phyloP scores from a whole-genome alignment of 176 grass and related monocot species.

The Aegilops tauschii region DNA sequence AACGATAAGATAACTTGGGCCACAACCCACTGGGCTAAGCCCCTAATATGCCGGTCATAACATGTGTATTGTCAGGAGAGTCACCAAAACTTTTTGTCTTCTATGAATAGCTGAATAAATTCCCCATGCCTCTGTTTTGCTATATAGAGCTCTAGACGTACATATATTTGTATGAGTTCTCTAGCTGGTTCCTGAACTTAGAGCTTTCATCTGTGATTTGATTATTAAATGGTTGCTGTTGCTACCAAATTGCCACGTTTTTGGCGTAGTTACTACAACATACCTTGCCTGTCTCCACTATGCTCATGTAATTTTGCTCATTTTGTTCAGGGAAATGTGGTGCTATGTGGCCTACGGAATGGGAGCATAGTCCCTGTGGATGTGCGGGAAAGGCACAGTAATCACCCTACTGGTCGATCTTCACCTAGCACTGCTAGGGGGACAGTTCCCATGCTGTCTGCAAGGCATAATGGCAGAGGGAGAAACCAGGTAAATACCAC shows the following conservation, averaged over 20 bases:
- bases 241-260: neutral
- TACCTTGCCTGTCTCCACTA: slow-evolving; percentile 8
- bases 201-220: neutral
- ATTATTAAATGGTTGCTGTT: neutral
- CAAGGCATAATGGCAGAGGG: neutral
- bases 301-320: slow-evolving; percentile 13
- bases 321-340: slow-evolving; percentile 55
- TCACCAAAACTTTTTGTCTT: slow-evolving; percentile 11
- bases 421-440: slow-evolving; percentile 34
- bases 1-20: no score
- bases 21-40: no score
- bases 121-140: neutral
- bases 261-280: neutral
- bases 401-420: slow-evolving; percentile 21
- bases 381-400: slow-evolving; percentile 44
- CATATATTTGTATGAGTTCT: neutral
- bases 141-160: neutral
- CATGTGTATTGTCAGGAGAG: neutral
- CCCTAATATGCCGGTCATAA: no score
- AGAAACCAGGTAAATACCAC: slow-evolving; percentile 44
- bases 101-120: neutral
- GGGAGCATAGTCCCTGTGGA: slow-evolving; percentile 55
- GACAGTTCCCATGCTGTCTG: slow-evolving; percentile 24
- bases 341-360: slow-evolving; percentile 66
- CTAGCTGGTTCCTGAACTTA: neutral